Percentiles rank a stretch among this genome's conserved stretches.
Evolutionary conservation across 345 rosid genomes (phyloP).

Genomic region (Gossypium longicalyx): DNA sequence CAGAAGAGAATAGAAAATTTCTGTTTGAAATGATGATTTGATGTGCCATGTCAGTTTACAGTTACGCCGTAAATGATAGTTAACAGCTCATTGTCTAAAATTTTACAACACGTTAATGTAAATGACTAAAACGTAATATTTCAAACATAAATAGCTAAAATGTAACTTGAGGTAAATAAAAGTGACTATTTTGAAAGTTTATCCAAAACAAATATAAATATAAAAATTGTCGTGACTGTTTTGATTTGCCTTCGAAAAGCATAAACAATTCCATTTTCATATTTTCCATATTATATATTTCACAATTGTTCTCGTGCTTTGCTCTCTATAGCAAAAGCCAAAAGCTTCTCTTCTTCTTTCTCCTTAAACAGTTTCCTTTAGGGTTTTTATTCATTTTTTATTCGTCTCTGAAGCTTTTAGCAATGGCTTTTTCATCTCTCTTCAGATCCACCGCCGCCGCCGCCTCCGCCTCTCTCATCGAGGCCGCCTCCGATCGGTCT

Average conservation of each 20-base stretch:
- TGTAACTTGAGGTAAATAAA: fast-evolving
- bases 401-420: background rate
- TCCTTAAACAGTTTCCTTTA: background rate
- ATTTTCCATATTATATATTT: background rate
- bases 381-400: background rate
- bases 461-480: slow-evolving; percentile 26
- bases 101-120: too few relatives aligned
- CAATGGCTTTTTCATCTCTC: slow-evolving; percentile 68
- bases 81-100: too few relatives aligned
- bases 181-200: too few relatives aligned
- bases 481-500: slow-evolving; percentile 34
- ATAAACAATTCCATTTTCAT: background rate
- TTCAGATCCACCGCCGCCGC: slow-evolving; percentile 58
- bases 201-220: too few relatives aligned
- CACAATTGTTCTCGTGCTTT: background rate
- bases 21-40: too few relatives aligned
- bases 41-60: fast-evolving
- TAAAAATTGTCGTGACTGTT: too few relatives aligned
- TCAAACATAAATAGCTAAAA: too few relatives aligned
- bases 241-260: background rate
- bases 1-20: too few relatives aligned
- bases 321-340: slow-evolving; percentile 13
- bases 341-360: background rate
- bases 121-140: too few relatives aligned
- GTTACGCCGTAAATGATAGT: too few relatives aligned